These are phyloP conservation scores for Fusarium pseudocircinatum DNA, from an alignment of 2,329 filamentous ascomycete species.

Conservation along the genomic window DNA sequence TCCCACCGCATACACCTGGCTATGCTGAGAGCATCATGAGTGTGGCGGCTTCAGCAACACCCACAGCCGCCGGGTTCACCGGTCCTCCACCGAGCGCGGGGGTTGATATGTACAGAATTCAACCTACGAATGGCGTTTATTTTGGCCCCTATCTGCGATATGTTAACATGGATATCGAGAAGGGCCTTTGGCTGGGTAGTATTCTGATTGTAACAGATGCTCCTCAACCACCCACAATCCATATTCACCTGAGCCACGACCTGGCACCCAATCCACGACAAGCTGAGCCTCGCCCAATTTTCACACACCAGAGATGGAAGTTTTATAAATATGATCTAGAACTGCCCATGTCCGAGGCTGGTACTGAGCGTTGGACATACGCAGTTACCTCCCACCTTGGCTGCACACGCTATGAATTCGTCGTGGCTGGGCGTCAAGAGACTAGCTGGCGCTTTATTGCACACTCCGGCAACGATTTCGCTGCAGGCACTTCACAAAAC, in stretches of 20 bases:
- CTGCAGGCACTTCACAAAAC: constrained; percentile 83
- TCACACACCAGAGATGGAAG: constrained; percentile 90
- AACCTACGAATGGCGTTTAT: constrained; percentile 95
- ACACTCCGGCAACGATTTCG: constrained; percentile 96
- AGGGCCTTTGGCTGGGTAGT: constrained; percentile 89
- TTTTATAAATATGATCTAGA: constrained; percentile 97
- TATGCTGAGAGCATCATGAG: constrained; percentile 90
- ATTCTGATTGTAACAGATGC: constrained; percentile 93
- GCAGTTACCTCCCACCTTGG: constrained; percentile 96
- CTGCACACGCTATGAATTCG: constrained; percentile 97
- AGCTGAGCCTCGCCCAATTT: constrained; percentile 82
- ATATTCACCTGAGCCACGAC: constrained; percentile 90
- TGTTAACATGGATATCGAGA: constrained; percentile 95
- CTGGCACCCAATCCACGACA: constrained; percentile 93
- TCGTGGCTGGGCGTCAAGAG: constrained; percentile 90
- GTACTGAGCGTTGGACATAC: constrained; percentile 91
- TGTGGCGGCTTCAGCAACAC: constrained; percentile 76
- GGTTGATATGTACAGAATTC: constrained; percentile 92
- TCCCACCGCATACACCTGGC: constrained; percentile 82
- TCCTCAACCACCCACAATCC: constrained; percentile 92
- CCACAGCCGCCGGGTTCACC: constrained; percentile 82
- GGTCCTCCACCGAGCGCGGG: constrained; percentile 90
- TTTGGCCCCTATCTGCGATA: constrained; percentile 97
- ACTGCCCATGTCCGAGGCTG: constrained; percentile 84
- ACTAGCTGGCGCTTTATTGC: constrained; percentile 95